Base-by-base conservation (phyloP, 2,329 filamentous ascomycete genomes). In the Stemphylium beticola region DNA sequence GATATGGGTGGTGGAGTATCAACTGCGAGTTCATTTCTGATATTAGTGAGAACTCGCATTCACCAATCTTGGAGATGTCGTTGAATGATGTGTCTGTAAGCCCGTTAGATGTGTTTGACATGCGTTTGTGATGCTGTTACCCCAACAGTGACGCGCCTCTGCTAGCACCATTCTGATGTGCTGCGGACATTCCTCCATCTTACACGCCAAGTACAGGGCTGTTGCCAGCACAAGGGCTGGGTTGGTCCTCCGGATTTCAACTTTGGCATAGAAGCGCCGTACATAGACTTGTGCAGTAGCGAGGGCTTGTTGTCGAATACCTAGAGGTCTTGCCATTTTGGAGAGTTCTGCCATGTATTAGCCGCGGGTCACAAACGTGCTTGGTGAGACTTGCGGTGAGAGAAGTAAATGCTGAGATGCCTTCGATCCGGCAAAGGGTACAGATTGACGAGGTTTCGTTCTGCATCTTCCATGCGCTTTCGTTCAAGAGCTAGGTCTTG, bases 141-240 rank as follows among this genome's bases (percentile, higher is more conserved):
- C 73, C 72, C 72, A 75, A 48, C 96, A 83, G 53, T 89, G 85
- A 31, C 92, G 87, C 3, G 93, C 92, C 75, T 99, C 95, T 41
- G 87, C 88, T 10, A 95, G 88, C 54, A 99, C 88, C 60, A 96
- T 85, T 26, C 95, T 86, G 68, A 99, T 98, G 74, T 99, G 95
- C 74, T 98, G 93, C 2, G 95, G 95, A 45, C 88, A 93, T 76
- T 99, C 95, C 75, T 99, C 95, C 86, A 96, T 96, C 78, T 99
- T 99, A 79, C 92, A 96, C 17, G 95, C 93, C 32, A 99, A 82
- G 74, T 99, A 99, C 57, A 98, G 84, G 4, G 93, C 91, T 1
- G 95, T 98, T n/a, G 92, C 89, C 61, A 96, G 84, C 54, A 98
- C 87, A 32, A 98, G 86, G 72, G 96, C 96, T 4, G 93, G 92